Evolutionary conservation across 1,284 basidiomycete genomes (phyloP), one percentile per base, ranked within the genome.

Genomic region (Ustilago trichophora): DNA sequence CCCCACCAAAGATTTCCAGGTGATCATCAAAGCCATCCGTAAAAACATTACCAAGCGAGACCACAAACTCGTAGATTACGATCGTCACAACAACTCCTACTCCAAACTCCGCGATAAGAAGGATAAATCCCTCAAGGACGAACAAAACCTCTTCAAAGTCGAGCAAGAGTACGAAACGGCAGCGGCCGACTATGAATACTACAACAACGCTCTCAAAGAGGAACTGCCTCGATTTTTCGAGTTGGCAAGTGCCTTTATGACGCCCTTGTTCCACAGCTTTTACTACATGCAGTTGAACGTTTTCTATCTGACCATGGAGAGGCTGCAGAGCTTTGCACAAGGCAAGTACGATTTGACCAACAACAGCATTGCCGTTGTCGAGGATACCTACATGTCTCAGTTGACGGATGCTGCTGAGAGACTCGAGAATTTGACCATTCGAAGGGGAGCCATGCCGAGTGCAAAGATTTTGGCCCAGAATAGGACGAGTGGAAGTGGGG

Each of bases 261-360:
- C 95, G 69, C 96, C 96, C 1, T 85, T 98, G 13, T 98, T 97
- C 87, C 90, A 97, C 79, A 95, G 92, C 21, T 94, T 95, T 86
- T 99, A 92, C 86, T 99, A 97, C 83, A 98, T 98, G 95, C 93
- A 98, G 54, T 66, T 80, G 90, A 97, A 97, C 83, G 90, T 97
- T 53, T 95, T 89, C 83, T 97, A 96, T 83, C 85, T 95, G 58
- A 88, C 96, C 80, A 86, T 95, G 60, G 95, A 98, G 83, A 94
- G 94, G 84, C 85, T 97, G 77, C 90, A 91, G 80, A 86, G 86
- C 29, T 98, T 95, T 79, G 90, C 77, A 2, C 38, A 94, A 64
- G 87, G 88, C 56, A 92, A 90, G 80, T 94, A 90, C 82, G 91
- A 94, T 69, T 80, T 88, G 10, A 84, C 88, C 32, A 86, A 88